Conservation (phyloP, 257 asterid species). For the Striga asiatica region DNA sequence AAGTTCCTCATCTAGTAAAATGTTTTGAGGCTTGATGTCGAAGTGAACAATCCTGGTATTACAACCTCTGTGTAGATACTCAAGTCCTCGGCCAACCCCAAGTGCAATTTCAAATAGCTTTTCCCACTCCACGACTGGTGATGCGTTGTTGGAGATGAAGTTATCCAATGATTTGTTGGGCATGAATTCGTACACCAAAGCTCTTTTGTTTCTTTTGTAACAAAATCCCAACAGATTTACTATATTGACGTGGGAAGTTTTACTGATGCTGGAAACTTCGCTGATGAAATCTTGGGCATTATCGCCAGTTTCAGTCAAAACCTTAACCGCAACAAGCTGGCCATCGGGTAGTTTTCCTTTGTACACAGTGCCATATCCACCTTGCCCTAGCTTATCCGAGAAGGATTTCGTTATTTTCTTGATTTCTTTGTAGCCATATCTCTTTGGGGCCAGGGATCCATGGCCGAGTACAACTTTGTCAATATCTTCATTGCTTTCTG, state of each 20-base stretch:
- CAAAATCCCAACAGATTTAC: constrained; percentile 59
- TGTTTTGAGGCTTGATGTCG: constrained; percentile 68
- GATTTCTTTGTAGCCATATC: constrained; percentile 31
- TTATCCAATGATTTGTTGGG: constrained; percentile 57
- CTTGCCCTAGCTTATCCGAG: constrained; percentile 35
- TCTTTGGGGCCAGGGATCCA: constrained; percentile 41
- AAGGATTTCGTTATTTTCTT: constrained; percentile 39
- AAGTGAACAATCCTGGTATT: constrained; percentile 58
- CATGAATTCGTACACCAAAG: constrained; percentile 47
- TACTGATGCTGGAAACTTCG: constrained; percentile 54
- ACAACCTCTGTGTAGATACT: constrained; percentile 57
- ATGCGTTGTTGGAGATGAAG: constrained; percentile 24
- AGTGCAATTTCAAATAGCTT: constrained; percentile 34
- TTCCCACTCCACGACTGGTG: constrained; percentile 30
- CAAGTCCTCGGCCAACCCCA: constrained; percentile 61
- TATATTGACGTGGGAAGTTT: constrained; percentile 55
- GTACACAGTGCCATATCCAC: constrained; percentile 50
- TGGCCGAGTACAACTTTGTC: constrained; percentile 29
- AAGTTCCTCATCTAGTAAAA: constrained; percentile 50
- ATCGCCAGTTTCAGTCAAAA: constrained; percentile 22
- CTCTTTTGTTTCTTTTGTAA: constrained; percentile 25
- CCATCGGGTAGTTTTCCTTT: constrained; percentile 42
- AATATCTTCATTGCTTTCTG: constrained; percentile 10
- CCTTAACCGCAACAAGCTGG: constrained; percentile 45
- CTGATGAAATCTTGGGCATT: constrained; percentile 47